Evolutionary conservation across 2,329 filamentous ascomycete genomes (phyloP), one percentile per base, ranked within the genome.

Genomic region (Pyrenochaeta sp.): DNA sequence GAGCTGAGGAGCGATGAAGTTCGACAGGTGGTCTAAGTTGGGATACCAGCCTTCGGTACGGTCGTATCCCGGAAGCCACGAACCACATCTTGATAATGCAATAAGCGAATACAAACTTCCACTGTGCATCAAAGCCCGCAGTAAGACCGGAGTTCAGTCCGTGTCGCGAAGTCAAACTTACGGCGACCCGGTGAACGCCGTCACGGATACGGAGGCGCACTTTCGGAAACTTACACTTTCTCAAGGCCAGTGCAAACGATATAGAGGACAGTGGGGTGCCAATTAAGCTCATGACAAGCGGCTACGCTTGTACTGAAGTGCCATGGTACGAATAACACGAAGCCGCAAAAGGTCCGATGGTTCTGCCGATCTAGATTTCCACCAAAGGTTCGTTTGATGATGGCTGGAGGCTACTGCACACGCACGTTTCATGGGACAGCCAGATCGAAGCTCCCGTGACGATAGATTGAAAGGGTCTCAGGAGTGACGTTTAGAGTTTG

Each of bases 291-390:
- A 45, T 7, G 39, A 40, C 27, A 31, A 49, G 53, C 49, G 33
- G 49, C 30, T 36, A 30, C 45, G 41, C 18, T 42, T 45, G 31
- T 54, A 17, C 12, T 43, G 42, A 54, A 46, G 32, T 35, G 36
- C 47, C 43, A 58, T 48, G 42, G 46, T 44, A 48, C 39, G 10
- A 33, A 39, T 20, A 39, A 17, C n/a, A 51, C 35, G 44, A 31
- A 30, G 33, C 47, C 44, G 32, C 27, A 55, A 29, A 58, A 55
- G 52, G 42, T 31, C 52, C 56, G 49, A 47, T 32, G 41, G n/a
- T 47, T 7, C 27, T 52, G 44, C 52, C 42, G 45, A 51, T 49
- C 47, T 39, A 55, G 54, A 45, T 37, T 46, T 45, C 23, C 29
- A 35, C 4, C 3, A 33, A 15, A 45, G 44, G 7, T 45, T 45